Evolutionary conservation across 78 protist genomes (phyloP), one percentile per base, ranked within the genome.

Genomic region (Chrysochromulina tobinii): DNA sequence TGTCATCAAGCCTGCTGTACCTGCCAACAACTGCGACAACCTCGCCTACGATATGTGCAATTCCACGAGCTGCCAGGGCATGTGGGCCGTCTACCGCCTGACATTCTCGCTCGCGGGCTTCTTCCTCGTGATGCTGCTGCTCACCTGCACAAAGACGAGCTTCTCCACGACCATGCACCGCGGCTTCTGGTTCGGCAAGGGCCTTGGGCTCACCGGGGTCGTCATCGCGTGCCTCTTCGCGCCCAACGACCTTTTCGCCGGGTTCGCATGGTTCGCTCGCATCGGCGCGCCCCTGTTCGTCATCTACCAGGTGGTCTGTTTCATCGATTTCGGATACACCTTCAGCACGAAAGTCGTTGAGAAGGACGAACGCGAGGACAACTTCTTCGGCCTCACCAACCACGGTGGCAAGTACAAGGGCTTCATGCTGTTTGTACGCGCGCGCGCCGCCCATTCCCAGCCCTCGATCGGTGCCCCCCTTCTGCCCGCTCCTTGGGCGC

Each of bases 151-250:
- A 3, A n/a, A 69, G 51, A 11, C 55, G 51, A 69, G 6, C 9
- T 3, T 12, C 23, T 11, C 79, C 17, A 51, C 17, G 25, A 6
- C 2, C 7, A 15, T 17, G 38, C 79, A 69, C 79, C 79, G 38
- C 51, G 83, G 83, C 83, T 75, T 75, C 83, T 50, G 83, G 83
- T 7, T 75, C 58, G 83, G 58, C 8, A 75, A 75, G 83, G 57
- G 38, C 58, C 2, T 75, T n/a, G 8, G 20, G 25, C 14, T 75
- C 23, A 4, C 18, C 27, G 59, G 4, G 12, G n/a, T 50, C 83
- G 23, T 3, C 4, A 57, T 12, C 83, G 58, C 27, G 58, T 15
- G 27, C 23, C 15, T 75, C 58, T 75, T 75, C 58, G 17, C 17
- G 57, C 83, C 83, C 3, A 75, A 75, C 83, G 83, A 75, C 83